phyloP scores from a whole-genome alignment of 2,329 filamentous ascomycete genomes.

The Beauveria varroae region DNA sequence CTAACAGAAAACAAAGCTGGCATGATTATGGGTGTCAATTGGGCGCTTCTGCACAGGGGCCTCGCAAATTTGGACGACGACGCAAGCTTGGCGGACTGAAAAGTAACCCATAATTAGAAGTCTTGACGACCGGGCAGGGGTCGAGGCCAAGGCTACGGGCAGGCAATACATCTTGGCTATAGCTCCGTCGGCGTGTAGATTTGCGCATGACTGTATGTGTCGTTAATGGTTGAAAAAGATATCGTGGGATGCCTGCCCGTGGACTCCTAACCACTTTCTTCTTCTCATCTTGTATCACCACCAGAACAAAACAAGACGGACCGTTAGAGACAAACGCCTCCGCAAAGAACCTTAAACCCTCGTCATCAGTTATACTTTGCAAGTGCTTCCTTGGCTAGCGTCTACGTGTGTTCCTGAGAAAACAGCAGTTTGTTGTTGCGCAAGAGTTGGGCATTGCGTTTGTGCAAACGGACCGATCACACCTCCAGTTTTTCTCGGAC shows the following conservation, averaged over 20 bases:
- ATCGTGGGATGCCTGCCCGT: background rate
- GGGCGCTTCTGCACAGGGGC: background rate
- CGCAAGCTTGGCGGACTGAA: too few relatives aligned
- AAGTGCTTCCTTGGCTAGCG: background rate
- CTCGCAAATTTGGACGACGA: background rate
- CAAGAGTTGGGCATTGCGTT: background rate
- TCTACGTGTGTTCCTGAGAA: background rate
- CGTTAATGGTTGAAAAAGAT: background rate
- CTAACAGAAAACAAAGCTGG: background rate
- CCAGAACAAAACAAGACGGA: background rate
- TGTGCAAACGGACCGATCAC: background rate
- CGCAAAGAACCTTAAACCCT: background rate
- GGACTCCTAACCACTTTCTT: background rate
- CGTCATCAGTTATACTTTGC: background rate
- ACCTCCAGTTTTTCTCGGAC: background rate
- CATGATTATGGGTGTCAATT: background rate
- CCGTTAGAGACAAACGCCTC: background rate
- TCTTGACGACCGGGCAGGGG: background rate
- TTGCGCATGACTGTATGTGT: background rate
- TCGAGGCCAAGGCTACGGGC: background rate
- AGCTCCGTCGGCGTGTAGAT: background rate
- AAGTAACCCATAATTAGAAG: too few relatives aligned
- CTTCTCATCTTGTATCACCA: background rate
- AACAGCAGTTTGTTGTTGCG: background rate
- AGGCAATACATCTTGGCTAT: conserved; percentile 6